Evolutionary conservation across 352 stramenopile genomes (phyloP).

Genomic region (Globisporangium irregulare): DNA sequence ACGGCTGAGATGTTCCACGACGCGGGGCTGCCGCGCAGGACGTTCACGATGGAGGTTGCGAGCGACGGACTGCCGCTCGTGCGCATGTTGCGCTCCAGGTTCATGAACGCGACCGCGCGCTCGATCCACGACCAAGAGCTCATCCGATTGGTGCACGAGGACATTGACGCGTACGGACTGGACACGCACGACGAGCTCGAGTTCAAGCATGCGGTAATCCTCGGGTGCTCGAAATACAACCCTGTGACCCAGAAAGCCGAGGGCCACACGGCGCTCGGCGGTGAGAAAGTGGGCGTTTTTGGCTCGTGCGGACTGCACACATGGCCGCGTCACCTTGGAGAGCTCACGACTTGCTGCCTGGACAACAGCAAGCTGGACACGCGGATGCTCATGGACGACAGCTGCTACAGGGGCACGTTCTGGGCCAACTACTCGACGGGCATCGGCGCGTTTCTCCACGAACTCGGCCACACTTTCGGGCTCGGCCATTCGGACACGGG

Average conservation of each 20-base stretch:
- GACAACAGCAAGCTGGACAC: constrained; percentile 59
- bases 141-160: constrained; percentile 44
- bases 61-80: constrained; percentile 46
- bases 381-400: constrained; percentile 51
- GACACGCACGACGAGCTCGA: constrained; percentile 28
- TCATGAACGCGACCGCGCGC: constrained; percentile 46
- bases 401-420: constrained; percentile 48
- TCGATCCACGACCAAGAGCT: constrained; percentile 59
- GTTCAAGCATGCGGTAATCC: constrained; percentile 71
- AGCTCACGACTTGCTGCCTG: constrained; percentile 49
- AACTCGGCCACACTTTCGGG: constrained; percentile 60
- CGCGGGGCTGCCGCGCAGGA: constrained; percentile 35
- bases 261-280: constrained; percentile 57
- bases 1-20: constrained; percentile 50
- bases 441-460: constrained; percentile 62
- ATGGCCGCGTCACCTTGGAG: constrained; percentile 47
- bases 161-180: constrained; percentile 40
- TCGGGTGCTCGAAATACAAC: constrained; percentile 68
- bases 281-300: constrained; percentile 58
- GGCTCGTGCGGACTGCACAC: constrained; percentile 64
- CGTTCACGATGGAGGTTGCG: constrained; percentile 55
- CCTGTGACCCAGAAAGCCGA: constrained; percentile 39
- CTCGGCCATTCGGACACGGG: constrained; percentile 52
- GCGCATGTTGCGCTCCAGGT: constrained; percentile 48
- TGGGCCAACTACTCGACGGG: constrained; percentile 68